Conservation (phyloP, 805 yeast genomes). For the Barnettozyma botsteinii region DNA sequence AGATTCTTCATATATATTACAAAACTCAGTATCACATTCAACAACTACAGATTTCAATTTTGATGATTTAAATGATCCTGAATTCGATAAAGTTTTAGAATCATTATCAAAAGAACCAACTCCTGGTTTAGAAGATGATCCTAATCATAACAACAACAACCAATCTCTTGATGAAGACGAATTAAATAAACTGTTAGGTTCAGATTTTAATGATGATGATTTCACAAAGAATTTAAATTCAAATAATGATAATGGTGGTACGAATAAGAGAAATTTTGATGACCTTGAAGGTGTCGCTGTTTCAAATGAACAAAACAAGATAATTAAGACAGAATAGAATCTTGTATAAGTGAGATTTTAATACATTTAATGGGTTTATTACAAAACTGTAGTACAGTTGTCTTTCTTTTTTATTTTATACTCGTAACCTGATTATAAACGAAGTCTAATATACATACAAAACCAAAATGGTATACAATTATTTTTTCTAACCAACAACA, state of each 20-base stretch:
- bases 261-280: conserved; percentile 11
- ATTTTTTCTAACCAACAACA: conserved; percentile 34
- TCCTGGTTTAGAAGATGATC: conserved; percentile 20
- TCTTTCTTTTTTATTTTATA: not conserved
- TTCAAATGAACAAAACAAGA: not conserved
- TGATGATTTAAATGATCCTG: conserved; percentile 21
- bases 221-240: conserved; percentile 1
- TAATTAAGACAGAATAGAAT: conserved; percentile 7
- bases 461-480: not conserved
- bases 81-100: conserved; percentile 23
- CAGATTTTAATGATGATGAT: conserved; percentile 16
- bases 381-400: conserved; percentile 25
- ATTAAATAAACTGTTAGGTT: conserved; percentile 19
- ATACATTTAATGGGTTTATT: not conserved
- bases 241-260: not conserved
- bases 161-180: conserved; percentile 22
- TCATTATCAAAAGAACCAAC: conserved; percentile 25
- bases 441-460: conserved; percentile 4
- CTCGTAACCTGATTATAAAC: not conserved
- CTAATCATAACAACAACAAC: not conserved
- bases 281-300: conserved; percentile 4
- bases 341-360: no score
- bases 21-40: not conserved
- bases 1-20: not conserved
- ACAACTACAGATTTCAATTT: conserved; percentile 7